Evolutionary conservation across 1,284 basidiomycete species (phyloP).

Genomic region (Ceratorhiza oryzae-sativae): DNA sequence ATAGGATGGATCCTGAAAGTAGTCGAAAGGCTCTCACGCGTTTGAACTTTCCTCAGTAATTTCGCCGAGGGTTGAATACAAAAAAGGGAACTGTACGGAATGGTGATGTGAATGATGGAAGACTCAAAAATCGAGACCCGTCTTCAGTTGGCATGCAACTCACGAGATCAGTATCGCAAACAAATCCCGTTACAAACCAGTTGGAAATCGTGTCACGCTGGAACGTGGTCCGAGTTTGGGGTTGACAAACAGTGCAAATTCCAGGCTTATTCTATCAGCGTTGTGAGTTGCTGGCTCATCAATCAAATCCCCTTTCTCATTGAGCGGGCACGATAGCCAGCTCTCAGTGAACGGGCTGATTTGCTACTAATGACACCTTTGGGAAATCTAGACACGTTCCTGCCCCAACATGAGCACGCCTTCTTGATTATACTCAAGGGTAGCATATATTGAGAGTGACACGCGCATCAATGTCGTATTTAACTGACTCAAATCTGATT

Average conservation of each 20-base stretch:
- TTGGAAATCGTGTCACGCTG: background rate
- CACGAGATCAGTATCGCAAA: background rate
- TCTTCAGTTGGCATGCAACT: background rate
- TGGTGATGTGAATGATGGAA: conserved; percentile 8
- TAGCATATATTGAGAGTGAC: background rate
- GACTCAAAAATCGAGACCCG: background rate
- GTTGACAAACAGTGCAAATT: background rate
- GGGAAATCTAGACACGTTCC: too few relatives aligned
- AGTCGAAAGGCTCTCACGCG: background rate
- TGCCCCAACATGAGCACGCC: too few relatives aligned
- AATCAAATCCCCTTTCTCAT: background rate
- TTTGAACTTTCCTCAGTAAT: background rate
- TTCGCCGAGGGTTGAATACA: background rate
- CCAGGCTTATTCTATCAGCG: background rate
- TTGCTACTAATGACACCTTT: too few relatives aligned
- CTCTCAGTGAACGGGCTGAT: too few relatives aligned
- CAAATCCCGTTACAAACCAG: background rate
- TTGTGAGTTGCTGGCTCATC: background rate
- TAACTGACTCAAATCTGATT: background rate
- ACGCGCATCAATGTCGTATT: background rate
- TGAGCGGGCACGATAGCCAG: too few relatives aligned
- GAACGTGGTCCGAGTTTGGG: background rate
- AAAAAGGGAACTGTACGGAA: background rate
- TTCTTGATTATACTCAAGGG: too few relatives aligned
- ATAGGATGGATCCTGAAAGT: background rate